phyloP scores from a whole-genome alignment of 1,139 yeast genomes.

The Pichia sp. region DNA sequence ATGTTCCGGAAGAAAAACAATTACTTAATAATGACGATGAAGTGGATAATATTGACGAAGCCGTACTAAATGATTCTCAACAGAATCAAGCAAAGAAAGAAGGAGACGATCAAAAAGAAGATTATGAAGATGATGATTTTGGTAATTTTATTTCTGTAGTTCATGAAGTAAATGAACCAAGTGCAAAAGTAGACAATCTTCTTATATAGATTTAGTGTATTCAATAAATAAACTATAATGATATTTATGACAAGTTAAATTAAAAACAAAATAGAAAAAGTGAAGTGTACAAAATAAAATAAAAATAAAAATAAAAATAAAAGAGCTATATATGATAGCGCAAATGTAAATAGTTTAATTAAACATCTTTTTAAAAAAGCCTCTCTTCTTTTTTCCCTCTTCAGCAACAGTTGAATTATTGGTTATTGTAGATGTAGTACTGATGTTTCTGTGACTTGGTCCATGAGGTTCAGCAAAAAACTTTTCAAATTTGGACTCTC shows the following conservation, averaged over 20 bases:
- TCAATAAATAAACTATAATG: neutral
- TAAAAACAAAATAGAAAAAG: neutral
- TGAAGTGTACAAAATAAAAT: neutral
- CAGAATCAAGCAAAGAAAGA: neutral
- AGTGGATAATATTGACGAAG: neutral
- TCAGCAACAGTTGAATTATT: neutral
- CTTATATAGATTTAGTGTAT: neutral
- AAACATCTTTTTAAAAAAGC: slow-evolving; percentile 53
- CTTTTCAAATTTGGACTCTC: slow-evolving; percentile 16
- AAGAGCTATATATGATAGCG: neutral
- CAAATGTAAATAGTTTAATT: slow-evolving; percentile 28
- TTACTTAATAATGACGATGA: slow-evolving; percentile 4
- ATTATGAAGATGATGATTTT: slow-evolving; percentile 29
- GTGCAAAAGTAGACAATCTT: neutral
- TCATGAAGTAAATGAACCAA: neutral
- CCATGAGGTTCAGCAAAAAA: slow-evolving; percentile 23
- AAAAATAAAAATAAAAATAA: too few species aligned
- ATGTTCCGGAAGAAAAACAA: slow-evolving; percentile 1
- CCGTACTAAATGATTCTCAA: neutral
- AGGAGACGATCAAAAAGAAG: slow-evolving; percentile 3
- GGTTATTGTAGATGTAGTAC: slow-evolving; percentile 13
- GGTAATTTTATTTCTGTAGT: slow-evolving; percentile 27
- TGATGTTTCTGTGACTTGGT: slow-evolving; percentile 13
- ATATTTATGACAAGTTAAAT: neutral
- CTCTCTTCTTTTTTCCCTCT: slow-evolving; percentile 39